Percentiles rank a stretch among this genome's conserved stretches.
Evolutionary conservation across 2,329 filamentous ascomycete species (phyloP).

Genomic region (Alternaria sp.): DNA sequence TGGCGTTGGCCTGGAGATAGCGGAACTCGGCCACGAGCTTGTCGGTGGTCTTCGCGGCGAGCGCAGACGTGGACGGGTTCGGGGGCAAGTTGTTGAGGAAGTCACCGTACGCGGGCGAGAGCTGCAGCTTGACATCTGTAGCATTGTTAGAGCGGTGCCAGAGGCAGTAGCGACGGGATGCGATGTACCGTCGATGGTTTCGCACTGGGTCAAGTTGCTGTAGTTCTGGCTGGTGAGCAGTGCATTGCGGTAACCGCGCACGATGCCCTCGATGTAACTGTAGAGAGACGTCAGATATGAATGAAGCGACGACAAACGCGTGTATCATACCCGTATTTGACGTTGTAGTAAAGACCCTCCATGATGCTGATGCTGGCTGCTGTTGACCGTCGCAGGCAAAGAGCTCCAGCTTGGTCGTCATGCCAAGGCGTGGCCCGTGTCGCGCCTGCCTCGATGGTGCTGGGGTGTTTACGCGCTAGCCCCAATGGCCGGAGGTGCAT

Average conservation of each 20-base stretch:
- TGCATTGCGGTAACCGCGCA: conserved; percentile 93
- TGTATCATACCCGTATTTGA: conserved; percentile 78
- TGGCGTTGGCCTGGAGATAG: conserved; percentile 92
- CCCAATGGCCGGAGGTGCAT: conserved; percentile 12
- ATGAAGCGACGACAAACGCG: background rate
- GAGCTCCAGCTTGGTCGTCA: conserved; percentile 30
- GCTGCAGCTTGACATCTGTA: conserved; percentile 94
- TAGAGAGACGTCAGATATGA: conserved; percentile 20
- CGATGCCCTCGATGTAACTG: conserved; percentile 96
- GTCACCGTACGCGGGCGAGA: conserved; percentile 95
- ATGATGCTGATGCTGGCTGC: conserved; percentile 57
- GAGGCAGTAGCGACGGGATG: background rate
- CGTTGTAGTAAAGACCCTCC: conserved; percentile 95
- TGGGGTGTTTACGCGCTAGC: conserved; percentile 17
- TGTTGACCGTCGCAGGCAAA: conserved; percentile 18
- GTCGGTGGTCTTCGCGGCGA: conserved; percentile 94
- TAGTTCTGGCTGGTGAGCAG: conserved; percentile 91
- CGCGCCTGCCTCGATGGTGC: conserved; percentile 15
- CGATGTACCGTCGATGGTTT: conserved; percentile 86
- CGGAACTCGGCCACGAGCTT: conserved; percentile 98
- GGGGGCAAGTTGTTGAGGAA: conserved; percentile 92
- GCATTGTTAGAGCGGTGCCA: conserved; percentile 55
- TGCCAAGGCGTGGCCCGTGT: conserved; percentile 25
- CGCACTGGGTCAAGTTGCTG: conserved; percentile 95
- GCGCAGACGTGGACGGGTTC: conserved; percentile 93